Percentiles rank a stretch among this genome's conserved stretches.
Conservation (phyloP, 768 basidiomycete genomes). For the Termitomyces sp. region DNA sequence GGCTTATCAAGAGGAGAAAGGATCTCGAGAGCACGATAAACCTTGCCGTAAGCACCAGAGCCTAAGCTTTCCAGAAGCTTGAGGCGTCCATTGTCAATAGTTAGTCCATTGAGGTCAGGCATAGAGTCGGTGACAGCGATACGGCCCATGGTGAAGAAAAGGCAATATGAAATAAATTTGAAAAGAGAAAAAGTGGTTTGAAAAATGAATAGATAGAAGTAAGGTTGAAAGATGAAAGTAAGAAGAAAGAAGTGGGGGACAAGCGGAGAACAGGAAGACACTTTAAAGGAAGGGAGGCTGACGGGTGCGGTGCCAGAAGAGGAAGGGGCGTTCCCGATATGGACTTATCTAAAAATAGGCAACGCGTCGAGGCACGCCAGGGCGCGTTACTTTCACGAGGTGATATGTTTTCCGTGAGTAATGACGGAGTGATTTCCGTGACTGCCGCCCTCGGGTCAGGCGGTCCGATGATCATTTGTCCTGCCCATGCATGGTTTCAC, state of each 20-base stretch:
- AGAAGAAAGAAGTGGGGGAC: constrained; percentile 6
- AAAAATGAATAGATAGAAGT: constrained; percentile 7
- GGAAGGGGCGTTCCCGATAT: constrained; percentile 5
- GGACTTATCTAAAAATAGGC: neutral
- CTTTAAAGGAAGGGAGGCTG: constrained; percentile 12
- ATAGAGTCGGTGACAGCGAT: constrained; percentile 33
- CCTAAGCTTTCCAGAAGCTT: constrained; percentile 60
- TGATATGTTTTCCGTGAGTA: neutral
- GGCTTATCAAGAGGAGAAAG: constrained; percentile 29
- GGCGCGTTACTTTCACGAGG: neutral
- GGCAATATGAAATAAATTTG: constrained; percentile 13
- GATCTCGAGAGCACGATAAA: constrained; percentile 65
- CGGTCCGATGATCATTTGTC: constrained; percentile 7
- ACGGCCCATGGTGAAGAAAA: constrained; percentile 32
- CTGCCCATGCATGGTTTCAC: neutral
- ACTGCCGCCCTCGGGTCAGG: constrained; percentile 8
- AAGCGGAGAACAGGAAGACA: neutral
- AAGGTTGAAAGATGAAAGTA: constrained; percentile 6
- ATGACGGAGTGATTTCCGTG: constrained; percentile 1
- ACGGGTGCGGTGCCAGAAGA: neutral
- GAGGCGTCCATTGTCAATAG: constrained; percentile 55
- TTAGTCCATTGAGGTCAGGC: constrained; percentile 44
- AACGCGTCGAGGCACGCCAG: neutral
- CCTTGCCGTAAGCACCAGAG: constrained; percentile 70
- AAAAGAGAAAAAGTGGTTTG: constrained; percentile 10